Conservation (phyloP, 1,139 yeast genomes). For the Pichia sp. region DNA sequence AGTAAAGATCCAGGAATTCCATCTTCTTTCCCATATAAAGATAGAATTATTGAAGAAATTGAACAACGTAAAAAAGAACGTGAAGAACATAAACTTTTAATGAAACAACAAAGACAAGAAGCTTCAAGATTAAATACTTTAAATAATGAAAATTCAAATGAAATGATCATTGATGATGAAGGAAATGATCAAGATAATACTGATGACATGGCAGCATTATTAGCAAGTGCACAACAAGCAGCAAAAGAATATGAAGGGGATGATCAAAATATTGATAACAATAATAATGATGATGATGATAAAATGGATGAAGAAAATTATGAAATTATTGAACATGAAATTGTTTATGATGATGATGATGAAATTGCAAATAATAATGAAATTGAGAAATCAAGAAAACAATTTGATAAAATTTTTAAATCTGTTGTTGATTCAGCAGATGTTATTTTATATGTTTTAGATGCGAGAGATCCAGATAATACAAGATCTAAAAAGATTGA, state of each 20-base stretch:
- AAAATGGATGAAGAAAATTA: constrained; percentile 28
- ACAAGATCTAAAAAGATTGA: constrained; percentile 91
- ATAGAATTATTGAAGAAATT: constrained; percentile 69
- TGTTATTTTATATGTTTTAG: constrained; percentile 84
- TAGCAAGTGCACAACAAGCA: constrained; percentile 83
- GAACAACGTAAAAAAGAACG: constrained; percentile 64
- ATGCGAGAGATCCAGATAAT: constrained; percentile 95
- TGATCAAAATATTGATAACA: constrained; percentile 31
- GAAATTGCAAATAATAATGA: constrained; percentile 37
- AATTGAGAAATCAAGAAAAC: constrained; percentile 79
- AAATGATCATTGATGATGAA: constrained; percentile 28
- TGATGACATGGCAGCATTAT: constrained; percentile 71
- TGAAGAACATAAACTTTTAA: constrained; percentile 49
- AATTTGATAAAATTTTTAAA: constrained; percentile 83
- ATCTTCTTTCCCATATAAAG: constrained; percentile 88
- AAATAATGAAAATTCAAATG: constrained; percentile 8
- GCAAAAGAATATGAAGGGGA: constrained; percentile 69
- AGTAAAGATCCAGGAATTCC: constrained; percentile 94
- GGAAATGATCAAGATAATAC: constrained; percentile 33
- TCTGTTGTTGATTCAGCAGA: constrained; percentile 82
- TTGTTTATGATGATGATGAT: constrained; percentile 23
- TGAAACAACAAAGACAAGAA: constrained; percentile 28
- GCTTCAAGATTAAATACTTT: constrained; percentile 37
- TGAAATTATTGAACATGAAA: constrained; percentile 47
- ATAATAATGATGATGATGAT: neutral